Base-by-base conservation (phyloP, 2,329 filamentous ascomycete species). In the Colletotrichum agaves region DNA sequence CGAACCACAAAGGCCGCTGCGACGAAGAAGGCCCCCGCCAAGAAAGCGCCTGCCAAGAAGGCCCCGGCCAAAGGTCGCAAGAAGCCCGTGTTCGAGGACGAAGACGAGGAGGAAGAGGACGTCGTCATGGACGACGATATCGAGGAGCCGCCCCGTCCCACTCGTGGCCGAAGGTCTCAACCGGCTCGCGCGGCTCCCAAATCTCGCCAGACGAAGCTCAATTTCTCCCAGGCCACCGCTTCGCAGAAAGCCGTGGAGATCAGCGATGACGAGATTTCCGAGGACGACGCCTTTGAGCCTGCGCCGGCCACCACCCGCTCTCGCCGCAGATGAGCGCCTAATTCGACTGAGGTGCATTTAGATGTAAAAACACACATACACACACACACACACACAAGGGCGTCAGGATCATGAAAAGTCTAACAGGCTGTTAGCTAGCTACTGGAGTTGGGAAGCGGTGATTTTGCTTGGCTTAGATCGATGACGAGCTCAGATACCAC, bases 211-310 rank as follows among this genome's bases (percentile, higher is more conserved):
- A 83, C 84, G 1, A 85, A 77, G 46, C 75, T 87, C 23, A 85
- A 78, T 67, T 87, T 88, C 70, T 83, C 82, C 10, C 80, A 85
- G 71, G 75, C 77, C 69, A 76, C 79, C 3, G 75, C 78, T 7
- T 79, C 81, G 33, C 82, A 85, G 69, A 80, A 83, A 41, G 80
- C 82, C n/a, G 73, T 87, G 15, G 87, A 90, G 73, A 85, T 90
- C 61, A 90, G 88, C 69, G 88, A 90, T 66, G 88, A 91, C 73
- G 88, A 90, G 75, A 89, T 91, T 49, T 87, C 85, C 0, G 87
- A 88, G 63, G 87, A 89, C 47, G 83, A 81, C 60, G 79, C 83
- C 0, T 90, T 91, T 75, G 87, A 90, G 75, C 80, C 85, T 5
- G 80, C 83, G 56, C 83, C 83, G 0, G 71, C 76, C 11, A 76